Percentiles rank a stretch among this genome's conserved stretches.
Conservation (phyloP, 257 asterid species). For the Handroanthus guayacan region DNA sequence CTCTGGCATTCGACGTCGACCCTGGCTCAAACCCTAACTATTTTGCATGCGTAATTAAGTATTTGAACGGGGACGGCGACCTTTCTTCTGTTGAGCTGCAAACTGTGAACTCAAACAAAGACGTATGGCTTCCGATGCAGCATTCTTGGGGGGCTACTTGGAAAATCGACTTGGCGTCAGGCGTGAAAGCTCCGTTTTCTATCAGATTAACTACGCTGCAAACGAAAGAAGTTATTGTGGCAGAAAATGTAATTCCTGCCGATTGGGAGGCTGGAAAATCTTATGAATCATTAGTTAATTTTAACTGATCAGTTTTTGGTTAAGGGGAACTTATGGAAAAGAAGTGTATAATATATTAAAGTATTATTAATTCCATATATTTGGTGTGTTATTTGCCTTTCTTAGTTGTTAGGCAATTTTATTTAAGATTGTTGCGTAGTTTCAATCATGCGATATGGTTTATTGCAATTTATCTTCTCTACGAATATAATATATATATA, state of each 20-base stretch:
- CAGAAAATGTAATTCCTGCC: conserved; percentile 19
- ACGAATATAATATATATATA: too few species aligned
- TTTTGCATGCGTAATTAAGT: conserved; percentile 21
- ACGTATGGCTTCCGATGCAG: conserved; percentile 35
- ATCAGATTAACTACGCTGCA: conserved; percentile 29
- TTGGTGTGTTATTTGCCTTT: neutral
- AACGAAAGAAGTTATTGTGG: conserved; percentile 16
- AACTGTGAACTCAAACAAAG: neutral
- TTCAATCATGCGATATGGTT: too few species aligned
- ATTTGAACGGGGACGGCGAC: conserved; percentile 40
- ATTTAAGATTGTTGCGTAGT: neutral
- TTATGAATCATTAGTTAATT: neutral
- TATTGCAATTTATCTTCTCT: too few species aligned
- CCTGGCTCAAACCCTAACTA: conserved; percentile 32
- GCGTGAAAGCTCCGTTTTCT: conserved; percentile 34
- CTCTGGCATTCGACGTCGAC: conserved; percentile 24
- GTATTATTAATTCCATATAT: neutral
- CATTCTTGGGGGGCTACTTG: conserved; percentile 35
- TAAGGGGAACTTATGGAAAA: neutral
- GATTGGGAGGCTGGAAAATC: conserved; percentile 28
- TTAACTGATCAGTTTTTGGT: neutral
- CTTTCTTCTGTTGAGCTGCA: conserved; percentile 30
- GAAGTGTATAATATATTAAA: neutral
- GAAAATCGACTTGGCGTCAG: neutral
- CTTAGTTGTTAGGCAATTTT: neutral